Conservation (phyloP, 805 yeast species). For the Lachancea cidri region DNA sequence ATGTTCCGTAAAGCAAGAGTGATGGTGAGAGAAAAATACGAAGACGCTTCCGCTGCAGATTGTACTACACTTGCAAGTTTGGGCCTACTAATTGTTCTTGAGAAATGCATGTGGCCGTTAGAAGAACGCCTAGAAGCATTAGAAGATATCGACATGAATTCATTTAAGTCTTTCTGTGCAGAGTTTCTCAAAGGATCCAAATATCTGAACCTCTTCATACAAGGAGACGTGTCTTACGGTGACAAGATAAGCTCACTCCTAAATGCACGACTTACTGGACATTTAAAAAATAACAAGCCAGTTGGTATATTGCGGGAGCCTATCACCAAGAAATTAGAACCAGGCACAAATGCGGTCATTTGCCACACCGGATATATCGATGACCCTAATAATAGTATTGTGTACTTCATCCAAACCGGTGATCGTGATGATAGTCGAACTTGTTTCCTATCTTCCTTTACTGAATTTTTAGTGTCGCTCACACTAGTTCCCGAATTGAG, state of each 20-base stretch:
- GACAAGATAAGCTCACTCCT: conserved; percentile 25
- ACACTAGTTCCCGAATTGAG: conserved; percentile 46
- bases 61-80: conserved; percentile 46
- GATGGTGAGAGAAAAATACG: conserved; percentile 43
- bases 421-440: conserved; percentile 32
- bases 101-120: conserved; percentile 49
- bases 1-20: conserved; percentile 45
- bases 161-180: conserved; percentile 31
- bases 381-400: conserved; percentile 50
- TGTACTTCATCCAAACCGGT: conserved; percentile 56
- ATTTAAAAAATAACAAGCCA: conserved; percentile 11
- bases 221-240: conserved; percentile 41
- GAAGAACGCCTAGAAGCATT: conserved; percentile 53
- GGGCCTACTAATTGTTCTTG: conserved; percentile 49
- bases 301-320: conserved; percentile 23
- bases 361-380: conserved; percentile 33
- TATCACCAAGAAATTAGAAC: conserved; percentile 36
- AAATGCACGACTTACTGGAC: conserved; percentile 26
- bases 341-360: conserved; percentile 35
- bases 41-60: conserved; percentile 37
- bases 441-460: conserved; percentile 41
- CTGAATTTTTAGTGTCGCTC: conserved; percentile 43
- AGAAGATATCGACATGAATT: conserved; percentile 41
- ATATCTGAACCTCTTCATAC: conserved; percentile 40
- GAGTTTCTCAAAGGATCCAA: conserved; percentile 29